A percentile compares a stretch with the other conserved stretches of the same genome.
phyloP scores from a whole-genome alignment of 2,329 filamentous ascomycete genomes.

The Neoscytalidium dimidiatum region DNA sequence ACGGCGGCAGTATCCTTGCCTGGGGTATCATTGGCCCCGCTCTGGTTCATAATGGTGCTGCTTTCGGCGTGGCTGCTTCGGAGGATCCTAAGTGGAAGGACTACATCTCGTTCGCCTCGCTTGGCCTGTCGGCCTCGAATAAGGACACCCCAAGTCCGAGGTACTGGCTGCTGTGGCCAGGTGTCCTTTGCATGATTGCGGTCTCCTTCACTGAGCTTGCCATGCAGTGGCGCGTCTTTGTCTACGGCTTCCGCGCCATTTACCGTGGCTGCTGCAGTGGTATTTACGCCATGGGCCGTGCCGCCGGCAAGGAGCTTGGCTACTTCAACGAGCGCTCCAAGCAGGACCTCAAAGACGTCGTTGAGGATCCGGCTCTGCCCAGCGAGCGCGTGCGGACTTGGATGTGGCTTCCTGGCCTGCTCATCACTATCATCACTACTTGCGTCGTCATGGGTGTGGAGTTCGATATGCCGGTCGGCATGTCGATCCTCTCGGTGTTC shows the following conservation, averaged over 20 bases:
- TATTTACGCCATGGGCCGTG: slow-evolving; percentile 43
- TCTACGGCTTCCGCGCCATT: slow-evolving; percentile 51
- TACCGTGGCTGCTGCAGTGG: slow-evolving; percentile 49
- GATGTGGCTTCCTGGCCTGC: slow-evolving; percentile 54
- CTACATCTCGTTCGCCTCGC: slow-evolving; percentile 43
- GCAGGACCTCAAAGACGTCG: slow-evolving; percentile 42
- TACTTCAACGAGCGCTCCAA: slow-evolving; percentile 48
- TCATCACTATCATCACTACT: slow-evolving; percentile 51
- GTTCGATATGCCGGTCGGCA: slow-evolving; percentile 59
- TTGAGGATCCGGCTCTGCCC: slow-evolving; percentile 53
- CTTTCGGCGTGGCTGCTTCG: slow-evolving; percentile 44
- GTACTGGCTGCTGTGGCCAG: slow-evolving; percentile 57
- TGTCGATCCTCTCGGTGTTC: slow-evolving; percentile 58
- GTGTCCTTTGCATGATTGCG: slow-evolving; percentile 54
- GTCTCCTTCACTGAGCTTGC: slow-evolving; percentile 51
- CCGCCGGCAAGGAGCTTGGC: slow-evolving; percentile 44
- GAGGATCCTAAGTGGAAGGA: slow-evolving; percentile 48
- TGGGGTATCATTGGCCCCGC: slow-evolving; percentile 61
- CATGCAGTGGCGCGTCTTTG: slow-evolving; percentile 48
- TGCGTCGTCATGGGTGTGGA: slow-evolving; percentile 57
- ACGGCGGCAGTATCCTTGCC: slow-evolving; percentile 56
- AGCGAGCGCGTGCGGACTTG: slow-evolving; percentile 54
- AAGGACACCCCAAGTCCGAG: slow-evolving; percentile 50
- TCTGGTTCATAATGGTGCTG: slow-evolving; percentile 55
- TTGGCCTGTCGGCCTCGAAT: slow-evolving; percentile 36